phyloP scores from a whole-genome alignment of 495 filamentous ascomycete genomes.

The Xylaria intraflava region DNA sequence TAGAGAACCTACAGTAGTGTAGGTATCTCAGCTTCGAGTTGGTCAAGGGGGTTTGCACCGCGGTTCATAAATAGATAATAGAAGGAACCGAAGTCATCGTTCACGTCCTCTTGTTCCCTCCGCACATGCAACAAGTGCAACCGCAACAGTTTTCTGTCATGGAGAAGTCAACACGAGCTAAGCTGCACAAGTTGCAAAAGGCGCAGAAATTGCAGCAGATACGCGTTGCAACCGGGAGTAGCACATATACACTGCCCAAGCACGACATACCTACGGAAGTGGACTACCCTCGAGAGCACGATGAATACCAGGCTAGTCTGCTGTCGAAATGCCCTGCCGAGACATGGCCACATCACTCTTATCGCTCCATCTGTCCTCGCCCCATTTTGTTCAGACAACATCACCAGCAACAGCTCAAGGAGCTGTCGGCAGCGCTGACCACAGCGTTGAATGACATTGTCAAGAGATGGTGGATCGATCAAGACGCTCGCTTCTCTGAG shows the following conservation, averaged over 20 bases:
- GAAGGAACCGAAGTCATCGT: no score
- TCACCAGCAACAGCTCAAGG: conserved; percentile 8
- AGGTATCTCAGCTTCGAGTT: no score
- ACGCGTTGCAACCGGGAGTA: background rate
- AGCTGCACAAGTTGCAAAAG: background rate
- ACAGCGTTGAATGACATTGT: conserved; percentile 35
- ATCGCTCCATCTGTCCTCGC: background rate
- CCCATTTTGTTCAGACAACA: background rate
- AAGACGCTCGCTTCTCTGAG: conserved; percentile 25
- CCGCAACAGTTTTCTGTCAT: background rate
- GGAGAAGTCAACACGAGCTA: background rate
- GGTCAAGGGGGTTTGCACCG: no score
- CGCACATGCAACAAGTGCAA: background rate
- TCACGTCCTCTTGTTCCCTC: no score
- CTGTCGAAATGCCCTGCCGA: background rate
- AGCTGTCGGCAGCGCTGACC: conserved; percentile 24
- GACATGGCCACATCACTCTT: background rate
- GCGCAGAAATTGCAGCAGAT: background rate
- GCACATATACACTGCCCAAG: background rate
- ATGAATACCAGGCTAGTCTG: background rate
- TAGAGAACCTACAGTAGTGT: no score
- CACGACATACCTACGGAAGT: background rate
- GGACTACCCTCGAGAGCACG: background rate
- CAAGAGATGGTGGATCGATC: conserved; percentile 36
- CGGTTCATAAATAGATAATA: no score